phyloP scores from a whole-genome alignment of 495 filamentous ascomycete species.

The Aspergillus ostianus region DNA sequence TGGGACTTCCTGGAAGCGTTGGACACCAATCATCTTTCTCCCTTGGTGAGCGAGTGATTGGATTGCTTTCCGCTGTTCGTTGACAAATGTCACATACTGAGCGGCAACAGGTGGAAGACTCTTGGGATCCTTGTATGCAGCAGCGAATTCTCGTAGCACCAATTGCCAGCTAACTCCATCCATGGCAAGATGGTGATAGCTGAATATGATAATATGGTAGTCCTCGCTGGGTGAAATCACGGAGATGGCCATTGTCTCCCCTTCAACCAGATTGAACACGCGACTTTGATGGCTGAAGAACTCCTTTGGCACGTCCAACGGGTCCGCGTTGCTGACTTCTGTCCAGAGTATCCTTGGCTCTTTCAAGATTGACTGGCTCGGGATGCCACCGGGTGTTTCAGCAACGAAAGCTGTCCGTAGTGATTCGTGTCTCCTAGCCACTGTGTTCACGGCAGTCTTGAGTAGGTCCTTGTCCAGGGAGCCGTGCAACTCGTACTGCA shows the following conservation, averaged over 20 bases:
- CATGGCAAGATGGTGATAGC: conserved; percentile 49
- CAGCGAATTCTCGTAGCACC: conserved; percentile 39
- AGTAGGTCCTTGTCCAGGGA: conserved; percentile 23
- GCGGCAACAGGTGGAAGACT: conserved; percentile 5
- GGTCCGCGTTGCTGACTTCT: conserved; percentile 6
- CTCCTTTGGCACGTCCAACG: conserved; percentile 15
- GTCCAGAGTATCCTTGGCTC: conserved; percentile 20
- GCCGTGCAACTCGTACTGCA: conserved; percentile 17
- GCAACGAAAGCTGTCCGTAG: conserved; percentile 42
- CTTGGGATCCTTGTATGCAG: conserved; percentile 30
- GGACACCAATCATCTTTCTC: neutral
- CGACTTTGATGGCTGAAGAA: conserved; percentile 18
- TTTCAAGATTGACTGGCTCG: conserved; percentile 19
- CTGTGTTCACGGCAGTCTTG: conserved; percentile 28
- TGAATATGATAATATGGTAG: conserved; percentile 31
- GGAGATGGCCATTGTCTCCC: conserved; percentile 31
- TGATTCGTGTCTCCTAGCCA: conserved; percentile 40
- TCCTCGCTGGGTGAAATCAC: neutral
- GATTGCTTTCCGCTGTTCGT: conserved; percentile 21
- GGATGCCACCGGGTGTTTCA: conserved; percentile 10
- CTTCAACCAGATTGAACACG: conserved; percentile 30
- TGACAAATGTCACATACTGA: conserved; percentile 30
- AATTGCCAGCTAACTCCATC: conserved; percentile 45
- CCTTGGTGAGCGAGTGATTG: neutral
- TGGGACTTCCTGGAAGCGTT: neutral